Percentiles rank a stretch among this genome's conserved stretches.
phyloP scores from a whole-genome alignment of 176 grass and related monocot species.

The Carex cristatella region DNA sequence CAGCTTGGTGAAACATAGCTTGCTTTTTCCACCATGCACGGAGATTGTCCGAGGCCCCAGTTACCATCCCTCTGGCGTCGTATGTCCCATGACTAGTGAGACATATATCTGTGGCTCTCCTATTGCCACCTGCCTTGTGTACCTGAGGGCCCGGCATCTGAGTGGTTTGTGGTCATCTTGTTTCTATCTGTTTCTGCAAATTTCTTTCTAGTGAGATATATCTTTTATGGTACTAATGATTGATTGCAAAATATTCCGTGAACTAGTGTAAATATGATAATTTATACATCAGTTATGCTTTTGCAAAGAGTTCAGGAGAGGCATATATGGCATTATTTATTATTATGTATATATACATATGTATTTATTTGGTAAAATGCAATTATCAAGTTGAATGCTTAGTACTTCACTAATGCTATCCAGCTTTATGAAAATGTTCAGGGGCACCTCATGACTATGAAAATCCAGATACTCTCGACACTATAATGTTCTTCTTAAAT shows the following conservation, averaged over 20 bases:
- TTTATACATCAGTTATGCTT: background rate
- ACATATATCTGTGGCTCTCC: background rate
- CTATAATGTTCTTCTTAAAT: background rate
- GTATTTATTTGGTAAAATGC: background rate
- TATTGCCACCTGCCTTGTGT: background rate
- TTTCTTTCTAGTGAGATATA: background rate
- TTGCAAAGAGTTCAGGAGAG: background rate
- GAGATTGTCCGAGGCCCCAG: slow-evolving; percentile 5
- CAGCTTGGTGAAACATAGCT: background rate
- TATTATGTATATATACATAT: background rate
- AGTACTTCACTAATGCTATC: background rate
- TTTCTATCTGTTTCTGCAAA: background rate
- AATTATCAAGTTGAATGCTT: background rate
- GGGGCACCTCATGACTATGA: background rate
- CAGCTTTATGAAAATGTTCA: background rate
- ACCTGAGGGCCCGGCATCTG: background rate
- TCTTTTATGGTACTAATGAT: background rate
- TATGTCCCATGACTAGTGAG: background rate
- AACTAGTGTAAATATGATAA: background rate
- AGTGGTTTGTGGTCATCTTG: background rate
- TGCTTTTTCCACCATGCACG: slow-evolving; percentile 13
- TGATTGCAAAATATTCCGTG: background rate
- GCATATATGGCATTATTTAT: background rate
- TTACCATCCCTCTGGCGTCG: background rate
- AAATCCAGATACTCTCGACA: background rate